Base-by-base conservation (phyloP, 371 early-diverging fungal species). In the Mortierella sp. region DNA sequence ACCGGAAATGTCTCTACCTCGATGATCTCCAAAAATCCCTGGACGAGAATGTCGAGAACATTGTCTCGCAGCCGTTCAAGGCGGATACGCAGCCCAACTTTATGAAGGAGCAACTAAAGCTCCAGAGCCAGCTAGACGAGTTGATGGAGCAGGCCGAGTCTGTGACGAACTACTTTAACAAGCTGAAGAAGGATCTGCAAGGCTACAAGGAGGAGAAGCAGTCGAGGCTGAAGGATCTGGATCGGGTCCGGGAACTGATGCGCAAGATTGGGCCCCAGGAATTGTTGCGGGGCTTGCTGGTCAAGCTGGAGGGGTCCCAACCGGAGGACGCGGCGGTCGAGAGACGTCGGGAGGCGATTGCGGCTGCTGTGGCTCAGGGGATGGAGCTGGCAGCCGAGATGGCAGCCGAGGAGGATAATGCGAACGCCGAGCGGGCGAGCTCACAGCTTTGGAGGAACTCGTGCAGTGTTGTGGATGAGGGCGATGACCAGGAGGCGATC, bases 251-350 rank as follows among this genome's bases (percentile, higher is more conserved):
- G 6, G 77, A 74, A 0, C 47, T 85, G 26, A 80, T 91, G 41
- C 79, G 85, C 39, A 81, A 87, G 61, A 86, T 89, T 8, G 81
- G 92, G 3, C 92, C 92, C 0, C 90, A 88, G 22, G 80, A 88
- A 11, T 74, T 91, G 22, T 68, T 91, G 22, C 86, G 89, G 55
- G 89, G 92, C 5, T 71, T 91, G 19, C 61, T 91, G 68, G 90
- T 88, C 39, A 86, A 91, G 19, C 77, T 91, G 13, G 91, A 91
- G 26, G 88, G 86, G 1, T 86, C 71, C 13, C 67, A 78, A n/a
- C 78, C 77, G 13, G 77, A 74, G 4, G 77, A 78, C 16, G 64
- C 75, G 0, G 71, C 71, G 16, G 47, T 66, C 2, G 65, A 71
- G 40, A 64, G 58, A n/a, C 74, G 83, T 13, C 64, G 83, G 13